Conservation (phyloP, 2,329 filamentous ascomycete species). For the Didymosphaeria variabile region DNA sequence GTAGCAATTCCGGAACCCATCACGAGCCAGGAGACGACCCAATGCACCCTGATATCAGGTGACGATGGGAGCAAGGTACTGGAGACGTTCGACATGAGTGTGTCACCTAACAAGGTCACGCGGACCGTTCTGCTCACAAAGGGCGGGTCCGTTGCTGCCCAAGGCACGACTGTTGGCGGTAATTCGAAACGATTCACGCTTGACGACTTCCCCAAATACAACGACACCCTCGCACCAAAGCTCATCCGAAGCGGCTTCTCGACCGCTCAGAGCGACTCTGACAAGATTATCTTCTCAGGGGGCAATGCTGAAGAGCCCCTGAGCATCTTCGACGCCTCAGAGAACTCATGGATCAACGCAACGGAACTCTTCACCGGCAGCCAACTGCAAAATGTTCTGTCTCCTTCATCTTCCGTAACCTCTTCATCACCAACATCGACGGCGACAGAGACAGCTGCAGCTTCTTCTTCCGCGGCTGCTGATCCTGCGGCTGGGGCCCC, state of each 20-base stretch:
- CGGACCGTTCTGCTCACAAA: conserved; percentile 73
- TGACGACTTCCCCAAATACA: conserved; percentile 79
- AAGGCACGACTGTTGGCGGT: conserved; percentile 58
- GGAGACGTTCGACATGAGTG: conserved; percentile 78
- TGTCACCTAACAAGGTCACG: conserved; percentile 77
- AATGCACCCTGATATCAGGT: conserved; percentile 73
- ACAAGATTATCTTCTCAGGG: conserved; percentile 80
- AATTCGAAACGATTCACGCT: conserved; percentile 65
- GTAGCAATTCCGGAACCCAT: conserved; percentile 70
- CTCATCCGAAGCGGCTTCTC: conserved; percentile 73
- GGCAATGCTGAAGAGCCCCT: conserved; percentile 71
- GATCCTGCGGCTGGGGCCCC: conserved; percentile 38
- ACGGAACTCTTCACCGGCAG: conserved; percentile 66
- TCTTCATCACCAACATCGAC: conserved; percentile 47
- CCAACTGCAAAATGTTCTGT: conserved; percentile 46
- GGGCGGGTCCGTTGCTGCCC: conserved; percentile 61
- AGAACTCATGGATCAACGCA: conserved; percentile 82
- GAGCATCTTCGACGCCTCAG: conserved; percentile 77
- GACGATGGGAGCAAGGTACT: conserved; percentile 81
- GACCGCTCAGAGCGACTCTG: conserved; percentile 71
- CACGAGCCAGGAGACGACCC: conserved; percentile 66
- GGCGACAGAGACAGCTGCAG: conserved; percentile 31
- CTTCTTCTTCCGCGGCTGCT: conserved; percentile 41
- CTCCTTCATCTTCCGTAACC: conserved; percentile 40
- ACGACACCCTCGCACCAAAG: conserved; percentile 74